Base-by-base conservation (phyloP, 1,284 basidiomycete species). In the Leccinum laetum region DNA sequence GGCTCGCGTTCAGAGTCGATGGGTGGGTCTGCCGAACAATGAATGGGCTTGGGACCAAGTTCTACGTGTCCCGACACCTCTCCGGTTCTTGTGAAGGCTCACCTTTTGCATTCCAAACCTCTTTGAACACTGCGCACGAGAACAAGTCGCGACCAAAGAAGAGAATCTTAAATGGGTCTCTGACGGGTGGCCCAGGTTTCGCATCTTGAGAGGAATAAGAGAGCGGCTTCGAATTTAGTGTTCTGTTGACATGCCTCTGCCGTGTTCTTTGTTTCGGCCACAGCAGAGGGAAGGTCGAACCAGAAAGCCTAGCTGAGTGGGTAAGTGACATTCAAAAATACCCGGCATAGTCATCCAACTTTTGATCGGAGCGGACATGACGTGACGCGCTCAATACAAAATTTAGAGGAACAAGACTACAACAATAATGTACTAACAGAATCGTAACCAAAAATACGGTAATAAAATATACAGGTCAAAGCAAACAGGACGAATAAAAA, bases 81-180 rank as follows among this genome's bases (percentile, higher is more conserved):
- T 26, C 13, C 7, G 53, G 41, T 8, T 29, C 13, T 32, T 6
- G 24, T 56, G 26, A 58, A 39, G 10, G 69, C 75, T 58, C 63
- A 82, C 84, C 84, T 69, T 69, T 70, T 4, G 80, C 79, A 7
- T 67, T 65, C 61, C 84, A 68, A 2, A 87, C 61, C 29, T 79
- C 72, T 32, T 79, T 70, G 46, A 87, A 76, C 3, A 86, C 81
- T 1, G 69, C 62, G 61, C 84, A 84, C n/a, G 86, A 87, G 70
- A 88, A 88, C 55, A 80, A 77, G 70, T 88, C 86, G 14, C 84
- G 81, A 57, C 86, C 86, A 64, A 84, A 81, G 72, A 87, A 87
- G 8, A 88, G 75, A 58, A 88, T 77, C 10, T 79, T 77, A 67
- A 82, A 85, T 13, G 76, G 78, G 16, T 69, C 66, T 53, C 61